Base-by-base conservation (phyloP, 345 rosid genomes). In the Reutealis trisperma region DNA sequence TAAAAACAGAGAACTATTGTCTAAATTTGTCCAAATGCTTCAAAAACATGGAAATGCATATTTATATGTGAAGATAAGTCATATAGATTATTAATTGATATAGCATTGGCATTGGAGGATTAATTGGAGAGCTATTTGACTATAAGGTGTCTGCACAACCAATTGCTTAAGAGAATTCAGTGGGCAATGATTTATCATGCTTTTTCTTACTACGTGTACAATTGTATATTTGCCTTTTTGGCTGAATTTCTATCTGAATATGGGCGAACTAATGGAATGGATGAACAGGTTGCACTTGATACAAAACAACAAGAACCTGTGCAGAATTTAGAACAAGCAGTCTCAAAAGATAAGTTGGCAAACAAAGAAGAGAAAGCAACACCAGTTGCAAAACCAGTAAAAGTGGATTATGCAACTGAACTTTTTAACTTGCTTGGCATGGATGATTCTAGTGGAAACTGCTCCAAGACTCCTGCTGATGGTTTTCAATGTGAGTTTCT, bases 371-470 rank as follows among this genome's bases (percentile, higher is more conserved):
- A 73, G 44, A 74, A 32, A 63, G 30, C 68, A 59, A 25, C 75
- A 63, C 60, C 84, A 67, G 76, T 49, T 18, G 75, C 52, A 16
- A 14, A 74, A 49, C 86, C 84, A 47, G 65, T 77, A 54, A 87
- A 87, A 83, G 85, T 89, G 60, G 93, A 89, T 77, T 89, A 91
- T 74, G 89, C 90, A 16, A 88, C 92, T 14, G 90, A 89, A 64
- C 93, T 89, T 78, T 89, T 89, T 80, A 86, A 87, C 67, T 63
- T 91, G 87, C 89, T 91, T 64, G 80, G 79, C 79, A 63, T 84
- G 85, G 91, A 88, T 21, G 81, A 85, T 82, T 77, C 87, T 5
- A 77, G 80, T 42, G 83, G 75, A 79, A 87, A 75, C 37, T 73
- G 32, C 67, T 75, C 76, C 21, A 77, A 75, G 58, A 16, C 58